phyloP scores from a whole-genome alignment of 768 basidiomycete genomes.

The Lactifluus echinatus region DNA sequence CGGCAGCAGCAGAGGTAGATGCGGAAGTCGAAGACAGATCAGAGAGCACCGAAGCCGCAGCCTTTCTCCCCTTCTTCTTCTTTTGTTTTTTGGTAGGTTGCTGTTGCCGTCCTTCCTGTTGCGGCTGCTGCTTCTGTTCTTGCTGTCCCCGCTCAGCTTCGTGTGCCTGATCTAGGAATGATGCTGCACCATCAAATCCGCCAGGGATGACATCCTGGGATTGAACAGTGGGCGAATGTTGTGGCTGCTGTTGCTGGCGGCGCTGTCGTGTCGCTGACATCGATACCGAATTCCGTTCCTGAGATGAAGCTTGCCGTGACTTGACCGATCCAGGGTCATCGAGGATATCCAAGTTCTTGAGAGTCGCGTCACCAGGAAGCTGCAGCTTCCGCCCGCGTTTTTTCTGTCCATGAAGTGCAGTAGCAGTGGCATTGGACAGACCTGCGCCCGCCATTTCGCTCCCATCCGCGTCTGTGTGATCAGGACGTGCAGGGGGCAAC shows the following conservation, averaged over 20 bases:
- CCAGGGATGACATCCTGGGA: constrained; percentile 38
- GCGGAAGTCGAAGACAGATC: constrained; percentile 24
- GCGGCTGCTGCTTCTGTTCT: not conserved
- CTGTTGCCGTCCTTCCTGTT: not conserved
- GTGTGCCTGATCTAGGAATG: constrained; percentile 11
- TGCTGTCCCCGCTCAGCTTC: not conserved
- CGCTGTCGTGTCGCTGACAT: constrained; percentile 22
- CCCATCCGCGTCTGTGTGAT: not conserved
- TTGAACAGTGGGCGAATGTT: constrained; percentile 27
- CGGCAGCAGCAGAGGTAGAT: not conserved
- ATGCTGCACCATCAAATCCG: constrained; percentile 30
- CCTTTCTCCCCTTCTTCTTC: constrained; percentile 31
- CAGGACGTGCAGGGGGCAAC: not conserved
- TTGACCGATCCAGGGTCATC: not conserved
- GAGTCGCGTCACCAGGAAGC: constrained; percentile 12
- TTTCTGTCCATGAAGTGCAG: constrained; percentile 24
- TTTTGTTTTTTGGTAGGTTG: constrained; percentile 38
- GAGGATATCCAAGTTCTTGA: constrained; percentile 11
- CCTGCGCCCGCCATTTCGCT: not conserved
- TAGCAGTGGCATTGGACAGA: not conserved
- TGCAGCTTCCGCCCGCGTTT: constrained; percentile 26
- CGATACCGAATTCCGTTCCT: constrained; percentile 14
- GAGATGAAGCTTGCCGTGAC: constrained; percentile 19
- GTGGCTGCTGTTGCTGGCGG: constrained; percentile 9
- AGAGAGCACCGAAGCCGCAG: constrained; percentile 19